phyloP scores from a whole-genome alignment of 345 rosid species.

The Turritis glabra region DNA sequence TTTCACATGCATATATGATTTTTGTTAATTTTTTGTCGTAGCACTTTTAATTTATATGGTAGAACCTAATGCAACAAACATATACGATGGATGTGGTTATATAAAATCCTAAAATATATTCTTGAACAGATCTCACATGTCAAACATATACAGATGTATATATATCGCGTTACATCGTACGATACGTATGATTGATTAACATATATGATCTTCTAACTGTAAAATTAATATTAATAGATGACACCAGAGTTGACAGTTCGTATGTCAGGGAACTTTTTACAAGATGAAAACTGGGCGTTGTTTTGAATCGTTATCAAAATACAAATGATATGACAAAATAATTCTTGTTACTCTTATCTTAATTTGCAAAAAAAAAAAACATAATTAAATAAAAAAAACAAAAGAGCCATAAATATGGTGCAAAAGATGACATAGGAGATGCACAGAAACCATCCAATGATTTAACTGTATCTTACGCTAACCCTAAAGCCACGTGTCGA shows the following conservation, averaged over 20 bases:
- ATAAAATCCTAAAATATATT: neutral
- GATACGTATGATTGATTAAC: neutral
- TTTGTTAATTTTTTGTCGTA: neutral
- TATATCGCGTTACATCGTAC: neutral
- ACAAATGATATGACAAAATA: too few relatives aligned
- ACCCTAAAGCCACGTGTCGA: conserved; percentile 54
- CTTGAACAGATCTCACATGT: neutral
- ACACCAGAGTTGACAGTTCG: neutral
- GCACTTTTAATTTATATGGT: neutral
- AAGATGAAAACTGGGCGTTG: neutral
- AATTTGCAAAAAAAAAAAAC: neutral
- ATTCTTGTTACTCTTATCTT: neutral
- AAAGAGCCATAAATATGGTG: conserved; percentile 14
- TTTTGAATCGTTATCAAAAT: neutral
- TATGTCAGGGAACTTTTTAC: neutral
- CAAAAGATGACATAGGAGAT: conserved; percentile 30
- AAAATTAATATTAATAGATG: neutral
- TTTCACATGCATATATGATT: neutral
- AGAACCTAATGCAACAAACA: neutral
- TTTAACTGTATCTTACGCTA: conserved; percentile 37
- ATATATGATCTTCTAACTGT: neutral
- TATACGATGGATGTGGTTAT: neutral
- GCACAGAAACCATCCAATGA: conserved; percentile 32
- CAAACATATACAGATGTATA: neutral
- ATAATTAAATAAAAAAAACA: neutral